These are phyloP conservation scores for Alternaria triticimaculans DNA, from an alignment of 2,329 filamentous ascomycete genomes.

Conservation along the genomic window DNA sequence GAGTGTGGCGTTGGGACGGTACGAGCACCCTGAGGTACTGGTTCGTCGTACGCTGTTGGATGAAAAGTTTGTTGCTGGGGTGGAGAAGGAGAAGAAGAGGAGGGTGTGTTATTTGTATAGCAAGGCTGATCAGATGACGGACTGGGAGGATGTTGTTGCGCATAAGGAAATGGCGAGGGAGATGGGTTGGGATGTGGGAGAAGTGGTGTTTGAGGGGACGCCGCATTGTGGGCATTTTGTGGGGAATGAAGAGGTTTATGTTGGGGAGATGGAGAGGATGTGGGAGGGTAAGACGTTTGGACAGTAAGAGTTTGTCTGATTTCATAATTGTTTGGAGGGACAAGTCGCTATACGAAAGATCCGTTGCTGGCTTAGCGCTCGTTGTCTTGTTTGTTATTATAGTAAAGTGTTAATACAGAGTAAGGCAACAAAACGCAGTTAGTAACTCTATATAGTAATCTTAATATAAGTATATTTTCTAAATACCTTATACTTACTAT, in stretches of 20 bases:
- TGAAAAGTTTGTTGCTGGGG: not conserved
- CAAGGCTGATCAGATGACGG: slow-evolving; percentile 61
- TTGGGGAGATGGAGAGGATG: slow-evolving; percentile 42
- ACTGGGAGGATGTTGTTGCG: slow-evolving; percentile 59
- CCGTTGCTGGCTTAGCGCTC: not conserved
- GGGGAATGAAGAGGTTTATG: slow-evolving; percentile 61
- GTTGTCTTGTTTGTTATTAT: not conserved
- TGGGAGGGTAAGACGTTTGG: not conserved
- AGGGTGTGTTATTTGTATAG: slow-evolving; percentile 66
- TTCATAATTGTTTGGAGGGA: too few species aligned
- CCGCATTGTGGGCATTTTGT: slow-evolving; percentile 66
- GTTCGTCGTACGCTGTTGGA: slow-evolving; percentile 8
- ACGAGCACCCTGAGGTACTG: slow-evolving; percentile 10
- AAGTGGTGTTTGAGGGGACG: slow-evolving; percentile 61
- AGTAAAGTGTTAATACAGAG: too few species aligned
- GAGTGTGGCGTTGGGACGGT: slow-evolving; percentile 1
- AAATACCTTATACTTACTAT: too few species aligned
- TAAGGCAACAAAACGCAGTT: too few species aligned
- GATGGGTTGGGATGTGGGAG: slow-evolving; percentile 56
- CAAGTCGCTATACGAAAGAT: not conserved
- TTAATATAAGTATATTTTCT: too few species aligned
- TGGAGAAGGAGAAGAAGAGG: not conserved
- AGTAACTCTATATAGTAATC: too few species aligned
- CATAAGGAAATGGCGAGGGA: slow-evolving; percentile 55
- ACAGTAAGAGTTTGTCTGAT: too few species aligned